Evolutionary conservation across 78 protist species (phyloP), one percentile per base, ranked within the genome.

Genomic region (Dictyostelium capitatum): DNA sequence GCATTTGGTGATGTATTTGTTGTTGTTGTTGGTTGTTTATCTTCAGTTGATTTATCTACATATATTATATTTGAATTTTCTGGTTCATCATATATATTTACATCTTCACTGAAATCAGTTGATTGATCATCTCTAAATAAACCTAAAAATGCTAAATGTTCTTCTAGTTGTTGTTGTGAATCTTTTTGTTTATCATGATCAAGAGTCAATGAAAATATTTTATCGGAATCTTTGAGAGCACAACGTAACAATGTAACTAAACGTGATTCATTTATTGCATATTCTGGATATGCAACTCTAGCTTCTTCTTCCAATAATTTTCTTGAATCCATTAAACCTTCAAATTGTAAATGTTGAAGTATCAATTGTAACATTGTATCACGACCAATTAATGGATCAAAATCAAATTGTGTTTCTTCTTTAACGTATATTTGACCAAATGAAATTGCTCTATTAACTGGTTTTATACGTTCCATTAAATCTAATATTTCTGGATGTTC

Each of bases 61-160:
- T 77, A 87, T 15, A 87, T 51, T 65, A 87, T 87, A 74, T 77
- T 77, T 17, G 93, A 48, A 56, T 73, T 46, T 5, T 79, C 85
- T 46, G 84, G 84, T 77, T 87, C 93, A 64, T 87, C 93, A 64
- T 87, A 87, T 50, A 87, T 87, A 77, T 87, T 87, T 87, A 77
- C 93, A 87, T 87, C 93, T 37, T 87, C 93, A 0, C 53, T 20
- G 4, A 32, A 19, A 59, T 77, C 84, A 64, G 23, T 59, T 11
- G 23, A n/a, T 30, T 46, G 32, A 20, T 46, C 30, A 56, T 87
- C 93, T 46, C 56, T 54, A 12, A 87, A 43, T 62, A 87, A 41
- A 65, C 84, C 84, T 25, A 87, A 20, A 19, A 87, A 87, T 32
- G 93, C 93, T n/a, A 87, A 77, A 46, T 87, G 93, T 54, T 87